Conservation (phyloP, 108 stramenopile genomes). For the Bacterosira constricta region DNA sequence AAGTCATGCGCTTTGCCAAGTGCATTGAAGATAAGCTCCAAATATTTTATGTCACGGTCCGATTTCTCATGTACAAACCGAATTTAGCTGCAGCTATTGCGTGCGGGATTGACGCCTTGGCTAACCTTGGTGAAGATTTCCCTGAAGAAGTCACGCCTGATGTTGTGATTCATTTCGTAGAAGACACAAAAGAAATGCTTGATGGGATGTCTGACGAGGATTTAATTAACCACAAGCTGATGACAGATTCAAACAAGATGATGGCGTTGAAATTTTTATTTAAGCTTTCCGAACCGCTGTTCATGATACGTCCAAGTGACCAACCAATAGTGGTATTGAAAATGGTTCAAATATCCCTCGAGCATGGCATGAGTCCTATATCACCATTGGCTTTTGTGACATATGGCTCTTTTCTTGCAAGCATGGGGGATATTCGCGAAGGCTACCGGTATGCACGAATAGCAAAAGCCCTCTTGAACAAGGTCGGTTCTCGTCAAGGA, state of each 20-base stretch:
- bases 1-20: background rate
- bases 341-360: constrained; percentile 12
- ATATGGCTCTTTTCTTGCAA: constrained; percentile 11
- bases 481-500: background rate
- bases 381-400: constrained; percentile 19
- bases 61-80: background rate
- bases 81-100: constrained; percentile 2
- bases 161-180: background rate
- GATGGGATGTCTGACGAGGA: constrained; percentile 6
- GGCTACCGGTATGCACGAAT: constrained; percentile 6
- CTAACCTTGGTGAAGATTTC: constrained; percentile 10
- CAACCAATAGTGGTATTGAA: background rate
- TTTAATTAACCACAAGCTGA: background rate
- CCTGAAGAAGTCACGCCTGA: background rate
- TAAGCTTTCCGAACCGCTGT: background rate
- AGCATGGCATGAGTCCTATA: constrained; percentile 16
- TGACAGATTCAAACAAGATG: constrained; percentile 8
- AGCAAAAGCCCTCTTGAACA: constrained; percentile 7
- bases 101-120: background rate
- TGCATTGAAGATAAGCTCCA: constrained; percentile 26
- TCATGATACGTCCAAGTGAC: background rate
- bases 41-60: background rate
- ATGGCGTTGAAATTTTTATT: constrained; percentile 23
- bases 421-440: background rate
- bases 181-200: constrained; percentile 3